A percentile compares a stretch with the other conserved stretches of the same genome.
These are phyloP conservation scores for Fusarium devonianum DNA, from an alignment of 2,329 filamentous ascomycete genomes.

Conservation along the genomic window DNA sequence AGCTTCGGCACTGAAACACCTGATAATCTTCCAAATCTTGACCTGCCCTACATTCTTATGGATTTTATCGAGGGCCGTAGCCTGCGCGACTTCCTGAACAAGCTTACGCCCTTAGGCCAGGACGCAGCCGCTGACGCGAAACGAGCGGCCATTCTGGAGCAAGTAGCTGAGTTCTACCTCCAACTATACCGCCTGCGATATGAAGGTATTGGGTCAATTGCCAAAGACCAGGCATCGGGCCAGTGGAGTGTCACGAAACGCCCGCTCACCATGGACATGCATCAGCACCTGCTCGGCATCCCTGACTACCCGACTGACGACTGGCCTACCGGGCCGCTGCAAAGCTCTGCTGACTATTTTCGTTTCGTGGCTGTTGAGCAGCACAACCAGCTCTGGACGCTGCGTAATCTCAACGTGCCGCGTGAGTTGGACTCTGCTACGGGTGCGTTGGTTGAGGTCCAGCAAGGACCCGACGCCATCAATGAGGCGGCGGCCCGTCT, in stretches of 20 bases:
- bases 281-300: neutral
- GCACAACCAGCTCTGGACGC: neutral
- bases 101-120: neutral
- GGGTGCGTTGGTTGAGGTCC: neutral
- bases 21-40: neutral
- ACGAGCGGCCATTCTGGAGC: neutral
- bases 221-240: neutral
- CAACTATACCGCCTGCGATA: neutral
- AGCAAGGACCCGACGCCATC: neutral
- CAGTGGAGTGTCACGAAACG: neutral
- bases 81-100: neutral
- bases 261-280: slow-evolving; percentile 2
- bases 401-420: neutral
- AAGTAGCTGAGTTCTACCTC: neutral
- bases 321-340: neutral
- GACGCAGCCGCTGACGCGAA: too few species aligned
- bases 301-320: neutral
- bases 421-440: too few species aligned
- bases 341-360: neutral
- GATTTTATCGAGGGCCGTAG: neutral
- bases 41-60: neutral
- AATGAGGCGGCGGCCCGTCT: neutral
- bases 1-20: neutral
- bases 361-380: neutral
- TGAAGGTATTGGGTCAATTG: neutral